Evolutionary conservation across 257 asterid genomes (phyloP).

Genomic region (Echium plantagineum): DNA sequence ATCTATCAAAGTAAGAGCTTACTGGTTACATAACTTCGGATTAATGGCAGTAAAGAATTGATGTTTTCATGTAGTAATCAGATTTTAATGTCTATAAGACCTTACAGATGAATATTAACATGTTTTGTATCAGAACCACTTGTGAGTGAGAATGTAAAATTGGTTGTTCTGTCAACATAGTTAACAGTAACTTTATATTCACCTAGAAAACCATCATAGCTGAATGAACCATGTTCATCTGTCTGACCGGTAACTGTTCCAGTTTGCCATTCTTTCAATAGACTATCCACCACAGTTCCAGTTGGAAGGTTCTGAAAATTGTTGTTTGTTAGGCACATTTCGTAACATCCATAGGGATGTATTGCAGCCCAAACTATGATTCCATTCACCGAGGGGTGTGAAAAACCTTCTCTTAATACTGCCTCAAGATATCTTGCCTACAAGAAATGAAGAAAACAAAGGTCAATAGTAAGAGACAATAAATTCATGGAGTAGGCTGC

Average conservation of each 20-base stretch:
- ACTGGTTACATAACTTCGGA: background rate
- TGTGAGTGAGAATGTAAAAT: conserved; percentile 27
- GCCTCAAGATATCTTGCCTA: conserved; percentile 43
- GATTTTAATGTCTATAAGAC: background rate
- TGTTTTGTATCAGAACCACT: conserved; percentile 37
- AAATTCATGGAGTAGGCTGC: background rate
- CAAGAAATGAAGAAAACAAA: background rate
- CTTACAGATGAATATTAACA: conserved; percentile 25
- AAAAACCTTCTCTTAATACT: conserved; percentile 41
- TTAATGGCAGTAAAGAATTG: too few species aligned
- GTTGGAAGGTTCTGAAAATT: conserved; percentile 34
- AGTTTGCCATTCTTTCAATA: conserved; percentile 51
- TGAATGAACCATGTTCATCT: conserved; percentile 31
- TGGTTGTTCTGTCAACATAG: conserved; percentile 18
- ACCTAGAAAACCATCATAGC: conserved; percentile 40
- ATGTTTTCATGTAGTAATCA: background rate
- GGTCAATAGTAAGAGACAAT: background rate
- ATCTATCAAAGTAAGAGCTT: too few species aligned
- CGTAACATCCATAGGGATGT: conserved; percentile 36
- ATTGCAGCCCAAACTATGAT: conserved; percentile 51
- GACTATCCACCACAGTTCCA: conserved; percentile 34
- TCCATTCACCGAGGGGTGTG: conserved; percentile 47
- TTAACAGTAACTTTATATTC: conserved; percentile 27
- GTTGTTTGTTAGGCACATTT: conserved; percentile 45
- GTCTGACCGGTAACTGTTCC: conserved; percentile 32